phyloP scores from a whole-genome alignment of 441 rosid species.

The Aleurites moluccanus region DNA sequence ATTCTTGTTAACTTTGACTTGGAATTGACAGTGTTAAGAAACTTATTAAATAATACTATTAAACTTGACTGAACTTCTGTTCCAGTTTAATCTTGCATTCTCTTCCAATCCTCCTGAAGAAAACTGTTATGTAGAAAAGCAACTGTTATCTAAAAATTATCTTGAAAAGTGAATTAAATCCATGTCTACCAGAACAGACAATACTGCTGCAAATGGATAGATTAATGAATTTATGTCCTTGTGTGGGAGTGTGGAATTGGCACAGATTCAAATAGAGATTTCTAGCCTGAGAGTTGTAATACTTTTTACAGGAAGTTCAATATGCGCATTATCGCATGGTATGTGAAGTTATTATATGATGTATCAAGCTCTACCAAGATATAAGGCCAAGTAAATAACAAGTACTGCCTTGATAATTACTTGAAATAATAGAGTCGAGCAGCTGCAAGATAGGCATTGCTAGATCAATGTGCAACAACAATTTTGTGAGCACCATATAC shows the following conservation, averaged over 20 bases:
- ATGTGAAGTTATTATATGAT: background rate
- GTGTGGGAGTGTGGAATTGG: background rate
- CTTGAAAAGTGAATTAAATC: slow-evolving; percentile 2
- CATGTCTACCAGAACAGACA: background rate
- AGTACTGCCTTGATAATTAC: too few relatives aligned
- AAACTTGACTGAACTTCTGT: background rate
- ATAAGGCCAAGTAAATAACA: background rate
- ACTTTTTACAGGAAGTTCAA: background rate
- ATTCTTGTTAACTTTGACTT: background rate
- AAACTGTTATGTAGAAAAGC: background rate
- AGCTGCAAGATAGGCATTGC: too few relatives aligned
- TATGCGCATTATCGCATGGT: background rate
- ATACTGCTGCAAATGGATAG: background rate
- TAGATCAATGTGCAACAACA: too few relatives aligned
- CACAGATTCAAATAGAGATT: background rate
- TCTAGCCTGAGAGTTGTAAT: background rate
- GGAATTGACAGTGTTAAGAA: background rate
- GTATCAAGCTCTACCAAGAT: background rate
- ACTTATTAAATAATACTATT: background rate
- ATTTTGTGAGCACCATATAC: background rate
- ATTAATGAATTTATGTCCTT: background rate
- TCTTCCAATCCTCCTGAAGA: background rate
- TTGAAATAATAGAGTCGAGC: too few relatives aligned
- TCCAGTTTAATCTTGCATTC: slow-evolving; percentile 1
- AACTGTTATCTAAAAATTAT: background rate